Conservation (phyloP, 768 basidiomycete species). For the Phylloporus sp. region DNA sequence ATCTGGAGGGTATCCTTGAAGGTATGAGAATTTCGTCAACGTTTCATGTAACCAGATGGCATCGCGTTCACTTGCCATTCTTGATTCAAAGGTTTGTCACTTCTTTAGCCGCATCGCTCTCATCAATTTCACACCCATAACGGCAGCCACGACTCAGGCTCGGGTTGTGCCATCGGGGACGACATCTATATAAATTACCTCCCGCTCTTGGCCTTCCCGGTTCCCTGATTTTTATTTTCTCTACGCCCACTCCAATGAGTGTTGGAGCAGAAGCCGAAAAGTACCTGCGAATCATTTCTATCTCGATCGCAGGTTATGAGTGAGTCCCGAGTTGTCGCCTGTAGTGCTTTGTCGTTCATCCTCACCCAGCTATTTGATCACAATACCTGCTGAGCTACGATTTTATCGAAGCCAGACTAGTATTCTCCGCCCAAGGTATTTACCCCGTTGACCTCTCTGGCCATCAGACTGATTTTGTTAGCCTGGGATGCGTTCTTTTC, state of each 20-base stretch:
- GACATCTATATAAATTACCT: conserved; percentile 20
- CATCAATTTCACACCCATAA: conserved; percentile 3
- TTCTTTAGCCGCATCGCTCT: background rate
- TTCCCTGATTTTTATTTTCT: background rate
- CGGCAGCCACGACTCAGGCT: conserved; percentile 13
- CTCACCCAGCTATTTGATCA: conserved; percentile 28
- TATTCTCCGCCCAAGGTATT: conserved; percentile 27
- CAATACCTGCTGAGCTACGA: conserved; percentile 31
- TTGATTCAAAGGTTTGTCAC: background rate
- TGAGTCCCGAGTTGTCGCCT: conserved; percentile 12
- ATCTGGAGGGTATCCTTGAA: background rate
- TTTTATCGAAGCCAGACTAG: conserved; percentile 31
- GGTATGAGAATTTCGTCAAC: background rate
- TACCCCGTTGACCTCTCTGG: background rate
- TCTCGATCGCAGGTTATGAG: conserved; percentile 39
- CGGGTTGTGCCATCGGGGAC: background rate
- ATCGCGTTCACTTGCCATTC: conserved; percentile 3
- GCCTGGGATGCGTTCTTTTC: conserved; percentile 31
- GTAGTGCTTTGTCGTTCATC: background rate
- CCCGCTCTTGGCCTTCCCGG: background rate
- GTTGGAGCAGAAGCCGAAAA: conserved; percentile 25
- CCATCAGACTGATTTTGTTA: conserved; percentile 1
- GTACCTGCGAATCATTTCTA: conserved; percentile 33
- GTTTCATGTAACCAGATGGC: conserved; percentile 7
- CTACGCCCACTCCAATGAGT: conserved; percentile 4